Conservation (phyloP, 176 grass and related monocot species). For the Microstegium vimineum region DNA sequence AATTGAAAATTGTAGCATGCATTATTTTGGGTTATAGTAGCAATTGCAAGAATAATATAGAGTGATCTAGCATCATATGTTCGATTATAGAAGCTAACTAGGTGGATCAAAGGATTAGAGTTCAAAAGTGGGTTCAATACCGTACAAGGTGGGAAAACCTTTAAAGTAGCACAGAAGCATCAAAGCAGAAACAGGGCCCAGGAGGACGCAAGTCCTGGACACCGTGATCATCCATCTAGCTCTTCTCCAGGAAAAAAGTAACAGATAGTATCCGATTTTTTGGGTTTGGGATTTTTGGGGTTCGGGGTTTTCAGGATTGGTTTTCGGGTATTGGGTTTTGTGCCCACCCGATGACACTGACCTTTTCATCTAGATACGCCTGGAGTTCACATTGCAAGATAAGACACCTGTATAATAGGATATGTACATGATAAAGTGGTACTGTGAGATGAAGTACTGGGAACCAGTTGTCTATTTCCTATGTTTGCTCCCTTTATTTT, state of each 20-base stretch:
- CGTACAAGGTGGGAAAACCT: background rate
- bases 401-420: background rate
- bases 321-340: background rate
- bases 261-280: background rate
- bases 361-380: background rate
- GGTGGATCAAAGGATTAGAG: background rate
- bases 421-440: background rate
- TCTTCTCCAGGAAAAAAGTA: background rate
- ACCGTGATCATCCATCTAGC: no score
- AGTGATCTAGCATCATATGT: background rate
- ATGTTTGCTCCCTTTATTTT: background rate
- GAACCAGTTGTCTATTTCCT: background rate
- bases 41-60: background rate
- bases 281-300: background rate
- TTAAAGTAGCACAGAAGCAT: background rate
- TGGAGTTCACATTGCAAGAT: background rate
- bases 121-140: background rate
- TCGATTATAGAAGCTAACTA: background rate
- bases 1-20: background rate
- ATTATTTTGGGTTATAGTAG: background rate
- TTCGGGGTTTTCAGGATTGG: background rate
- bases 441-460: background rate
- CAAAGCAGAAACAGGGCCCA: background rate
- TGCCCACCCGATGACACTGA: background rate
- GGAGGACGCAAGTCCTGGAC: background rate